Conservation (phyloP, 371 early-diverging fungal species). For the Mucor ambiguus region DNA sequence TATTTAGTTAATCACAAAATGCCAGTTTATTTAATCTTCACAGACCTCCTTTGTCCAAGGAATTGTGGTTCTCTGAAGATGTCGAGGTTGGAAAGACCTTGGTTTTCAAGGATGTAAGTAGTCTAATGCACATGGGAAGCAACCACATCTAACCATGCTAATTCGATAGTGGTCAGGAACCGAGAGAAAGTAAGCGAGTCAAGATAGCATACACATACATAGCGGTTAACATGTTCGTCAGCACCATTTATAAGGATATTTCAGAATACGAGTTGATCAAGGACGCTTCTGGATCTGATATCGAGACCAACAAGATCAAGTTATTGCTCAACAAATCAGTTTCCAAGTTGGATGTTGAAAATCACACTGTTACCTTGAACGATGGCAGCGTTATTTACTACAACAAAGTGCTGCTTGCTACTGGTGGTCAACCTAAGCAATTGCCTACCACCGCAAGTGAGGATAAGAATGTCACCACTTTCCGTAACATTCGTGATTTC, state of each 20-base stretch:
- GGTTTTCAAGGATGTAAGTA: slow-evolving; percentile 64
- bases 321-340: slow-evolving; percentile 54
- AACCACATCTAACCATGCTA: background rate
- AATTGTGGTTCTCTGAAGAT: slow-evolving; percentile 73
- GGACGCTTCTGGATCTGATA: slow-evolving; percentile 47
- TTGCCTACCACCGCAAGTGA: slow-evolving; percentile 41
- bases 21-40: background rate
- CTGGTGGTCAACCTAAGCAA: slow-evolving; percentile 70
- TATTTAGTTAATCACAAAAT: background rate
- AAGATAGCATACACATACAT: background rate
- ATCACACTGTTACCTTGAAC: slow-evolving; percentile 60
- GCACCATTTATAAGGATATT: slow-evolving; percentile 42
- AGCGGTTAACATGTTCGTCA: slow-evolving; percentile 7
- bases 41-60: slow-evolving; percentile 71
- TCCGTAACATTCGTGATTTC: slow-evolving; percentile 68
- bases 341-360: slow-evolving; percentile 61
- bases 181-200: slow-evolving; percentile 52
- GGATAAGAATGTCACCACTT: slow-evolving; percentile 57
- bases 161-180: slow-evolving; percentile 64
- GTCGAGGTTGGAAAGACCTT: slow-evolving; percentile 51
- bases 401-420: slow-evolving; percentile 73
- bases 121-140: background rate
- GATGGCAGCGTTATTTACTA: slow-evolving; percentile 66
- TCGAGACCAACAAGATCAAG: slow-evolving; percentile 51
- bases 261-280: slow-evolving; percentile 45